These are phyloP conservation scores for Limnomonas spitsbergensis DNA, from an alignment of 139 green algal genomes.

Conservation along the genomic window DNA sequence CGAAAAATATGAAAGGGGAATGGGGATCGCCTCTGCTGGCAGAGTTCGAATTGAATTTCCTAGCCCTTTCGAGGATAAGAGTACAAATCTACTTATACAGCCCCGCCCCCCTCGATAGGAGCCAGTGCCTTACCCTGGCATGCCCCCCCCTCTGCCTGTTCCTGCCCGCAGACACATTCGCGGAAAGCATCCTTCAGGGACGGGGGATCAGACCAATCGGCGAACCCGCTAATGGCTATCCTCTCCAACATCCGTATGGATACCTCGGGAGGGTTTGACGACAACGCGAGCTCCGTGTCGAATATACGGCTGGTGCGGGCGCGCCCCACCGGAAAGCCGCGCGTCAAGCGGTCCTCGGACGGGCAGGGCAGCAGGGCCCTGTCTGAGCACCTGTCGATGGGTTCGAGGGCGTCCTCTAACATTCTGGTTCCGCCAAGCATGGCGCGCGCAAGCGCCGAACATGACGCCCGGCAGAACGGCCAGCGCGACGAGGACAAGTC, in stretches of 20 bases:
- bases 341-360: not conserved
- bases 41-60: no score
- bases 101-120: no score
- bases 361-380: not conserved
- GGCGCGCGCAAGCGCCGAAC: no score
- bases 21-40: no score
- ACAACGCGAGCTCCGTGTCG: not conserved
- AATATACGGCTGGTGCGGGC: not conserved
- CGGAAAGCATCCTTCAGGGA: not conserved
- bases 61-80: no score
- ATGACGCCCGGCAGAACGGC: no score
- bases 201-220: not conserved
- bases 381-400: not conserved
- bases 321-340: not conserved
- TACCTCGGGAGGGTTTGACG: not conserved
- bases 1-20: no score
- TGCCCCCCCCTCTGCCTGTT: not conserved
- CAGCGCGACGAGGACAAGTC: no score
- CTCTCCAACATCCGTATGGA: slow-evolving; percentile 2
- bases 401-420: not conserved
- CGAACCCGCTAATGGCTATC: not conserved
- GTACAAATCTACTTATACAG: no score
- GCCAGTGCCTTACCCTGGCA: not conserved
- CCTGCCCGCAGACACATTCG: no score
- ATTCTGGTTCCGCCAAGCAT: no score